These are phyloP conservation scores for Lumnitzera racemosa DNA, from an alignment of 345 rosid species.

Conservation along the genomic window DNA sequence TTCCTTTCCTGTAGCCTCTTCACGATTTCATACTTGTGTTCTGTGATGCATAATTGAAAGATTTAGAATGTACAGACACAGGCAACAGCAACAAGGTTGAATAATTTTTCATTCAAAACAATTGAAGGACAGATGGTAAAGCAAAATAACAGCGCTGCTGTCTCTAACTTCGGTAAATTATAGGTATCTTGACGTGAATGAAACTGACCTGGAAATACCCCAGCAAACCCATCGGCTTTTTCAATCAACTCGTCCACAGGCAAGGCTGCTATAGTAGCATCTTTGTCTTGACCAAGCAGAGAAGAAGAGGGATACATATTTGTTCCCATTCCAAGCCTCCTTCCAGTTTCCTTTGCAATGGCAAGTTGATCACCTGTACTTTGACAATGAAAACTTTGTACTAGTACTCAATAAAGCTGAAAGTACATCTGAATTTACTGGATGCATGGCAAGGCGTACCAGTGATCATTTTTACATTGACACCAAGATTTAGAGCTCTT, in stretches of 20 bases:
- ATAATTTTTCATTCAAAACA: too few species aligned
- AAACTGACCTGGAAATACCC: constrained; percentile 76
- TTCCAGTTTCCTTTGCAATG: constrained; percentile 85
- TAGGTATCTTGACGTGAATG: background rate
- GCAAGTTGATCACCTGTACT: constrained; percentile 87
- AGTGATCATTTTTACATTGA: constrained; percentile 89
- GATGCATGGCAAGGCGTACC: constrained; percentile 30
- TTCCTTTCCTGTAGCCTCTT: constrained; percentile 76
- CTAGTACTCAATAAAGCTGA: too few species aligned
- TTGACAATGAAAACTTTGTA: background rate
- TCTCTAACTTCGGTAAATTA: too few species aligned
- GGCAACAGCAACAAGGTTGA: background rate
- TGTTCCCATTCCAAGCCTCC: constrained; percentile 98
- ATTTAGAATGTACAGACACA: background rate
- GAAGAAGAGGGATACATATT: constrained; percentile 95
- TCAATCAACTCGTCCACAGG: constrained; percentile 90
- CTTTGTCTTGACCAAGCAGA: constrained; percentile 76
- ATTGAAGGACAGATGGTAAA: constrained; percentile 1
- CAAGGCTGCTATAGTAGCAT: constrained; percentile 64
- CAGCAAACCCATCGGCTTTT: constrained; percentile 95
- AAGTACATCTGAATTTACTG: background rate
- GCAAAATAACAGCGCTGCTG: background rate
- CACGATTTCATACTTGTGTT: constrained; percentile 89
- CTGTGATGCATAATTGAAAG: constrained; percentile 23
- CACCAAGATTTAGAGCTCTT: constrained; percentile 86